phyloP scores from a whole-genome alignment of 1,284 basidiomycete species.

The Tilletia walkeri region DNA sequence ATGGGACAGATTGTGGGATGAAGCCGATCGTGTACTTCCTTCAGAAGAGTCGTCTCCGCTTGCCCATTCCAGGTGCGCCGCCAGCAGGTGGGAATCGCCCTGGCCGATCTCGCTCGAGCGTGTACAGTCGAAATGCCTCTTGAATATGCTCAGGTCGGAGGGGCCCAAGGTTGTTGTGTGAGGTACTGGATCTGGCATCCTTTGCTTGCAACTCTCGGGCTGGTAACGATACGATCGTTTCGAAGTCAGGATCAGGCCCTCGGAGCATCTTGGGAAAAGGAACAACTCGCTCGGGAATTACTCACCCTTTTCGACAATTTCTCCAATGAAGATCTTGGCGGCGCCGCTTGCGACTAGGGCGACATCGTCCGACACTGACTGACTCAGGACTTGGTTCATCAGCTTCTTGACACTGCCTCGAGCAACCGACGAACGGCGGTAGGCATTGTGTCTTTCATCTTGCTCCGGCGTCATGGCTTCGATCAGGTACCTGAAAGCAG shows the following conservation, averaged over 20 bases:
- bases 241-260: too few species aligned
- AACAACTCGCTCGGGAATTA: neutral
- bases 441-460: constrained; percentile 3
- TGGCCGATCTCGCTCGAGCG: constrained; percentile 66
- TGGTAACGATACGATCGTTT: constrained; percentile 47
- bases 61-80: constrained; percentile 41
- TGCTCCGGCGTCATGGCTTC: constrained; percentile 16
- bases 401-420: constrained; percentile 60
- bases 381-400: constrained; percentile 74
- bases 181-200: constrained; percentile 62
- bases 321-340: constrained; percentile 85
- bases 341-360: constrained; percentile 85
- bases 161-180: constrained; percentile 60
- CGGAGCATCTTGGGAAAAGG: too few species aligned
- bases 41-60: constrained; percentile 45
- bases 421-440: neutral
- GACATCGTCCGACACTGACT: constrained; percentile 77
- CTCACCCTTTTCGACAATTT: constrained; percentile 81
- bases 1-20: too few species aligned
- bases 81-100: constrained; percentile 45
- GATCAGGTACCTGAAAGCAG: constrained; percentile 1
- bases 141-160: constrained; percentile 80
- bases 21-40: too few species aligned
- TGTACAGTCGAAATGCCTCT: constrained; percentile 80
- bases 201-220: constrained; percentile 74